Evolutionary conservation across 2,329 filamentous ascomycete genomes (phyloP).

Genomic region (Colletotrichum truncatum): DNA sequence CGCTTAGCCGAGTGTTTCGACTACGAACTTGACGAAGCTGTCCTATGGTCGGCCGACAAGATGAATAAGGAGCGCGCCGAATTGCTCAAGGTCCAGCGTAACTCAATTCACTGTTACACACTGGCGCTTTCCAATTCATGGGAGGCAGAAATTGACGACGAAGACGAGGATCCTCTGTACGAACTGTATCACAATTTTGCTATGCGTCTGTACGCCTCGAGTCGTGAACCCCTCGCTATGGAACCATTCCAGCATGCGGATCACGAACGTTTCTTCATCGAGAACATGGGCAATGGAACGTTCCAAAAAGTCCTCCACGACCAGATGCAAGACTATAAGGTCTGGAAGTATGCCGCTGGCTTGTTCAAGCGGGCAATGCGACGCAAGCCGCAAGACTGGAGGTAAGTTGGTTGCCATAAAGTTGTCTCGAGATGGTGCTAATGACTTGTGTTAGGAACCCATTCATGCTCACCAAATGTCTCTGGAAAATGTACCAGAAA

Average conservation of each 20-base stretch:
- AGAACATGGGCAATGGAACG: conserved; percentile 57
- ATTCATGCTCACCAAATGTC: conserved; percentile 70
- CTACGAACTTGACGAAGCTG: conserved; percentile 85
- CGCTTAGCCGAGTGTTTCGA: conserved; percentile 88
- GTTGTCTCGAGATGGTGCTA: conserved; percentile 29
- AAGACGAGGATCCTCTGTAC: conserved; percentile 62
- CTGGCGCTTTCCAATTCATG: conserved; percentile 66
- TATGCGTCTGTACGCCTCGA: conserved; percentile 70
- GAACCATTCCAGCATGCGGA: conserved; percentile 67
- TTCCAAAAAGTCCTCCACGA: conserved; percentile 62
- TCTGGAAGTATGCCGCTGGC: conserved; percentile 68
- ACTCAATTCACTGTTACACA: conserved; percentile 83
- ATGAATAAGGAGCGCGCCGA: conserved; percentile 85
- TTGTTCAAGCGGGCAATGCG: conserved; percentile 66
- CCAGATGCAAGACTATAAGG: conserved; percentile 67
- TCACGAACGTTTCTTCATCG: conserved; percentile 66
- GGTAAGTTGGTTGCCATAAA: conserved; percentile 47
- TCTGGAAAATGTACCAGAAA: conserved; percentile 71
- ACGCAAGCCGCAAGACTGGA: conserved; percentile 65
- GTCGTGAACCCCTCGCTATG: conserved; percentile 70
- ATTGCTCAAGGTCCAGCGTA: conserved; percentile 78
- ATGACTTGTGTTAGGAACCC: conserved; percentile 53
- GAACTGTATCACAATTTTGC: conserved; percentile 69
- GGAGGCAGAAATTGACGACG: conserved; percentile 50
- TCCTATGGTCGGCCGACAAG: conserved; percentile 90